A percentile compares a stretch with the other conserved stretches of the same genome.
phyloP scores from a whole-genome alignment of 805 yeast species.

The Sugiyamaella qingdaonensis region DNA sequence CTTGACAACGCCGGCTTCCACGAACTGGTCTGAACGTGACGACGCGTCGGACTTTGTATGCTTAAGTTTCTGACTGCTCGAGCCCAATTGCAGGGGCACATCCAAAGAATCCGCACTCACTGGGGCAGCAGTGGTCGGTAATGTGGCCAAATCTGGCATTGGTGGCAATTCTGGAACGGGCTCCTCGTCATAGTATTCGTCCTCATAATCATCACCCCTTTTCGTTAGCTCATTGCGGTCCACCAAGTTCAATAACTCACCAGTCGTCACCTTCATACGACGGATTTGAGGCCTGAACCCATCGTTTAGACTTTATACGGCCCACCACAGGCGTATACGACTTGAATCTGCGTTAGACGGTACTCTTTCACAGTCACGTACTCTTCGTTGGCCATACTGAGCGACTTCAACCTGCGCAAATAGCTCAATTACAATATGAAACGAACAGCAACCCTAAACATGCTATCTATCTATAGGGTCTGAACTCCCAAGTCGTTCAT shows the following conservation, averaged over 20 bases:
- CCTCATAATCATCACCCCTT: slow-evolving; percentile 32
- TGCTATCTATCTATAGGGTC: too few relatives aligned
- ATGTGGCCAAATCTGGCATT: slow-evolving; percentile 20
- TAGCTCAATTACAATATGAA: too few relatives aligned
- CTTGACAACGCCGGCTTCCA: slow-evolving; percentile 20
- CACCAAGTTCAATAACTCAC: slow-evolving; percentile 12
- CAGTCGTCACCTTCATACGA: slow-evolving; percentile 37
- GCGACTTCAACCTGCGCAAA: too few relatives aligned
- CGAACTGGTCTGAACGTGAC: slow-evolving; percentile 11
- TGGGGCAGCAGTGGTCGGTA: not conserved
- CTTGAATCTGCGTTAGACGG: slow-evolving; percentile 14
- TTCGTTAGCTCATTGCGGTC: not conserved
- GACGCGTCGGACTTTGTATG: slow-evolving; percentile 13
- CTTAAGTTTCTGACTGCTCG: slow-evolving; percentile 5
- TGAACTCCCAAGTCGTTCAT: too few relatives aligned
- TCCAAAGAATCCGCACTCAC: not conserved
- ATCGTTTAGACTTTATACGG: slow-evolving; percentile 33
- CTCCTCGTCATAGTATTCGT: slow-evolving; percentile 21
- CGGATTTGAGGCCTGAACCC: slow-evolving; percentile 33
- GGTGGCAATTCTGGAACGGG: slow-evolving; percentile 24
- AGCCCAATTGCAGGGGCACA: slow-evolving; percentile 10
- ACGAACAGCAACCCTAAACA: too few relatives aligned
- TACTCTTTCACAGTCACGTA: not conserved
- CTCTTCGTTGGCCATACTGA: not conserved
- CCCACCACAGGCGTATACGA: slow-evolving; percentile 27